These are phyloP conservation scores for Rhizomucor pusillus DNA, from an alignment of 371 early-diverging fungal genomes.

Conservation along the genomic window DNA sequence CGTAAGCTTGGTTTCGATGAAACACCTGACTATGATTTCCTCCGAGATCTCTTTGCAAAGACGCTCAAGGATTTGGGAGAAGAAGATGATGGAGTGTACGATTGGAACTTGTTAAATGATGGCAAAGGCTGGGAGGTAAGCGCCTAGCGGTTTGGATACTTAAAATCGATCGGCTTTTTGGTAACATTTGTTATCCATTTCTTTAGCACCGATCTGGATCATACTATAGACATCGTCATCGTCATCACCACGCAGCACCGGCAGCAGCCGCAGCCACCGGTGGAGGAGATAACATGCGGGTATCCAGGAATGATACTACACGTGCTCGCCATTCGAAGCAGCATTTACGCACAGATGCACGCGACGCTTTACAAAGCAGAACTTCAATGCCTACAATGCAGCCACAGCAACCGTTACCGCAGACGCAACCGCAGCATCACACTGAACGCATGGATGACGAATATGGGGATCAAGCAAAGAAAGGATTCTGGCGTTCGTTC, in stretches of 20 bases:
- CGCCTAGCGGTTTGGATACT: neutral
- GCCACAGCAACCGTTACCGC: neutral
- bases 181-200: too few species aligned
- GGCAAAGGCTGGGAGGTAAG: constrained; percentile 54
- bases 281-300: constrained; percentile 1
- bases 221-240: neutral
- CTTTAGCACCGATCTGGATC: too few species aligned
- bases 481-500: constrained; percentile 2
- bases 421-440: neutral
- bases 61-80: constrained; percentile 68
- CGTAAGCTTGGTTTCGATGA: constrained; percentile 90
- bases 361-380: neutral
- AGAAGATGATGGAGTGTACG: constrained; percentile 82
- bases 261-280: neutral
- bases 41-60: constrained; percentile 80
- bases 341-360: neutral
- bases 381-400: neutral
- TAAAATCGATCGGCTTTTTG: too few species aligned
- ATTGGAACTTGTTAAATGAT: constrained; percentile 79
- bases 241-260: neutral
- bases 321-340: constrained; percentile 12
- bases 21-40: constrained; percentile 86
- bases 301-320: constrained; percentile 11
- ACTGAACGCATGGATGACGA: too few species aligned
- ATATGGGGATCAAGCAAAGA: neutral